Percentiles rank a stretch among this genome's conserved stretches.
Evolutionary conservation across 2,329 filamentous ascomycete genomes (phyloP).

Genomic region (Epichloe gansuensis): DNA sequence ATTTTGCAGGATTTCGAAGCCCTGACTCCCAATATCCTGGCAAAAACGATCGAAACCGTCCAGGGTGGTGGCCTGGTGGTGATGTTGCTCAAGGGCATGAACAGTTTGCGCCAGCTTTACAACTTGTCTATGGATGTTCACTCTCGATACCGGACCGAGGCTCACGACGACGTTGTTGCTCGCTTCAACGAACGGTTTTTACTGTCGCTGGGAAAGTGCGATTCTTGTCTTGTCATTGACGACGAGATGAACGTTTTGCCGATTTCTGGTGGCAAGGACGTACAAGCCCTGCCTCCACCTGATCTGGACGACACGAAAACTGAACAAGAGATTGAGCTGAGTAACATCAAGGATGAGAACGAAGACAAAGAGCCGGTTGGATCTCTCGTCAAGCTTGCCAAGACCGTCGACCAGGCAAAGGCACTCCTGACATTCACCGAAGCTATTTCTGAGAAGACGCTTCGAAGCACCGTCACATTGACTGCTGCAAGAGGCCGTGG

Average conservation of each 20-base stretch:
- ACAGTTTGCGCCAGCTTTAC: constrained; percentile 91
- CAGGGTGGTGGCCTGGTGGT: constrained; percentile 90
- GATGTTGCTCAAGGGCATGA: constrained; percentile 89
- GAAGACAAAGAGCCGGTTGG: constrained; percentile 79
- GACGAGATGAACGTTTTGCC: constrained; percentile 96
- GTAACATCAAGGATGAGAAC: constrained; percentile 76
- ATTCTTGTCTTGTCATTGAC: constrained; percentile 88
- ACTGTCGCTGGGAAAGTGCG: constrained; percentile 86
- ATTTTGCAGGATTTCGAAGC: constrained; percentile 98
- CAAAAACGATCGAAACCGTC: constrained; percentile 91
- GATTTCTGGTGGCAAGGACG: constrained; percentile 88
- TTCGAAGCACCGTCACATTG: constrained; percentile 84
- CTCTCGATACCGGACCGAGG: constrained; percentile 90
- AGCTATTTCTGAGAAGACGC: constrained; percentile 88
- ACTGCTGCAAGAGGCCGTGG: constrained; percentile 90
- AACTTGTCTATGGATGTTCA: constrained; percentile 97
- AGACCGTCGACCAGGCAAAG: constrained; percentile 91
- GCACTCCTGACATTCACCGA: constrained; percentile 95
- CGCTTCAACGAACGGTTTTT: constrained; percentile 98
- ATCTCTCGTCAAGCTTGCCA: constrained; percentile 70
- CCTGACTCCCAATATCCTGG: constrained; percentile 90
- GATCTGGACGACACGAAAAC: constrained; percentile 63
- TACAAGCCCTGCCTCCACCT: constrained; percentile 67
- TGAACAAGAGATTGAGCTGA: constrained; percentile 62
- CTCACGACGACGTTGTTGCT: constrained; percentile 86